Conservation (phyloP, 2,329 filamentous ascomycete species). For the Proliferodiscus dingleyae region DNA sequence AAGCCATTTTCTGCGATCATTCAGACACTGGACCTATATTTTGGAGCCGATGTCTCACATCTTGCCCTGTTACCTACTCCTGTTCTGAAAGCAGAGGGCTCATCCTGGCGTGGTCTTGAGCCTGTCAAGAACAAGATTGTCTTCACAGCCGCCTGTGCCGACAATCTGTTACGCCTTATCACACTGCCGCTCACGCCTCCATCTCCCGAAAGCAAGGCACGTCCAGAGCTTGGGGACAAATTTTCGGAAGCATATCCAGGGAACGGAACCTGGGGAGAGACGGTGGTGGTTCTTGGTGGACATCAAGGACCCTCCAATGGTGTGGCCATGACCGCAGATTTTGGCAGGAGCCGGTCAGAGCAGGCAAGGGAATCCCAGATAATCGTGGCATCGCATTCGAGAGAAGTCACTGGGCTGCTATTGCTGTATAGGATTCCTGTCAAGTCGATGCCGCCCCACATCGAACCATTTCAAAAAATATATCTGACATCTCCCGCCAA, state of each 20-base stretch:
- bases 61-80: constrained; percentile 51
- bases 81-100: constrained; percentile 44
- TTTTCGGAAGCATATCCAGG: constrained; percentile 52
- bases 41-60: constrained; percentile 51
- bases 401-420: constrained; percentile 54
- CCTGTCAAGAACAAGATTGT: constrained; percentile 54
- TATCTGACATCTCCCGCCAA: constrained; percentile 51
- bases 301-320: constrained; percentile 50
- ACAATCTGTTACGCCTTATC: constrained; percentile 51
- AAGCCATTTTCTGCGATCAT: constrained; percentile 48
- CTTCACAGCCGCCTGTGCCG: constrained; percentile 56
- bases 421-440: constrained; percentile 55
- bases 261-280: constrained; percentile 60
- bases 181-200: constrained; percentile 58
- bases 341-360: constrained; percentile 26
- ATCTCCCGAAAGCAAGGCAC: constrained; percentile 53
- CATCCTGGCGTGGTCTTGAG: constrained; percentile 39
- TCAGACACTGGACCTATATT: constrained; percentile 56
- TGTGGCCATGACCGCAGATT: constrained; percentile 47
- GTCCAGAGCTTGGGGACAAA: constrained; percentile 46
- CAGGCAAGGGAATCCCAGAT: constrained; percentile 36
- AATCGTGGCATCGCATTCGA: constrained; percentile 56
- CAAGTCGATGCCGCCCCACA: constrained; percentile 23
- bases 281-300: constrained; percentile 48
- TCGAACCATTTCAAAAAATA: constrained; percentile 56